These are phyloP conservation scores for Teunomyces cretensis DNA, from an alignment of 805 yeast genomes.

Conservation along the genomic window DNA sequence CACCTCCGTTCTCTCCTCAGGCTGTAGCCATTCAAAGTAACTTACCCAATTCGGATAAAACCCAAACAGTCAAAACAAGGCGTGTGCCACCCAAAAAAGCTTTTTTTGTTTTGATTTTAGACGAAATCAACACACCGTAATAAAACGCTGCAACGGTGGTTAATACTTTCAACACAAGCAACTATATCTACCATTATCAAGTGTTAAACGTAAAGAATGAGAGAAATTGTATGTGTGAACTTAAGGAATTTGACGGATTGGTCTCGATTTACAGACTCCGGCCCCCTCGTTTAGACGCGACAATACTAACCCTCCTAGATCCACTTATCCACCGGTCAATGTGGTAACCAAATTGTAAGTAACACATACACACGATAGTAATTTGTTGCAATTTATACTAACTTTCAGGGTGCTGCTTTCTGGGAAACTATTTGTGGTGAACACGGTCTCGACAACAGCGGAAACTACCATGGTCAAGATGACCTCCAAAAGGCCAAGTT, in stretches of 20 bases:
- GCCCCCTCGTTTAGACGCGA: conserved; percentile 3
- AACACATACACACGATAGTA: conserved; percentile 4
- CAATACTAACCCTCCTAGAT: conserved; percentile 48
- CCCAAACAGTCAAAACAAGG: not conserved
- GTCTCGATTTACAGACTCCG: not conserved
- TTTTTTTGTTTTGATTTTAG: conserved; percentile 4
- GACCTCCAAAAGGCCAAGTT: conserved; percentile 53
- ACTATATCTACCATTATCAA: conserved; percentile 5
- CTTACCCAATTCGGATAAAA: not conserved
- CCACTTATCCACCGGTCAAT: conserved; percentile 96
- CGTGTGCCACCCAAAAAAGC: conserved; percentile 2
- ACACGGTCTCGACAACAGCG: conserved; percentile 76
- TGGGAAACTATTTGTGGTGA: conserved; percentile 92
- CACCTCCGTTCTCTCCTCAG: not conserved
- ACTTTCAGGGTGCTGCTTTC: conserved; percentile 76
- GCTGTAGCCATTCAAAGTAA: not conserved
- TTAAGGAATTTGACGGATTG: not conserved
- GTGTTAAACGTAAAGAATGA: conserved; percentile 17
- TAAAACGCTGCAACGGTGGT: conserved; percentile 9
- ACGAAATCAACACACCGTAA: conserved; percentile 8
- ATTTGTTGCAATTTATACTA: conserved; percentile 15
- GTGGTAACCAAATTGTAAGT: conserved; percentile 95
- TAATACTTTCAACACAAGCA: conserved; percentile 9
- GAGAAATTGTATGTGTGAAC: conserved; percentile 28
- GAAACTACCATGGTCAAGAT: conserved; percentile 57